These are phyloP conservation scores for Colletotrichum phormii DNA, from an alignment of 2,329 filamentous ascomycete genomes.

Conservation along the genomic window DNA sequence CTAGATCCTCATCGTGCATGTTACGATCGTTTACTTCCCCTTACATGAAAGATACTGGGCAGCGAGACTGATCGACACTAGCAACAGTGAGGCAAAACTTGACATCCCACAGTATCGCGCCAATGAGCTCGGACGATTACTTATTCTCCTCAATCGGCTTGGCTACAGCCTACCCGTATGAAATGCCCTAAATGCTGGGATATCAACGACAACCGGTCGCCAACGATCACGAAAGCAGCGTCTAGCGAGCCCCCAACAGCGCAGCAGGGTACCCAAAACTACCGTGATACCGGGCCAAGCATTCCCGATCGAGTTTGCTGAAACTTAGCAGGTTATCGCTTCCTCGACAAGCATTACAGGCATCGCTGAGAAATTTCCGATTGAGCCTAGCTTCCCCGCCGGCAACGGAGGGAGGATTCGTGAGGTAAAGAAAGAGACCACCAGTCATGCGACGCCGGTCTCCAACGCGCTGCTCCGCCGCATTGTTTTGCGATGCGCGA, in stretches of 20 bases:
- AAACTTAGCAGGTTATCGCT: constrained; percentile 27
- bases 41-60: neutral
- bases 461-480: constrained; percentile 15
- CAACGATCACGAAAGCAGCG: neutral
- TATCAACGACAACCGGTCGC: neutral
- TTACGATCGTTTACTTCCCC: neutral
- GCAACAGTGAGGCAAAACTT: neutral
- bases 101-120: neutral
- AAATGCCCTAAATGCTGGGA: neutral
- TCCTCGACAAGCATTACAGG: constrained; percentile 32
- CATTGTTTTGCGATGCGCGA: constrained; percentile 25
- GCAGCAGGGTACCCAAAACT: constrained; percentile 21
- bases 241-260: neutral
- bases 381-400: constrained; percentile 17
- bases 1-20: neutral
- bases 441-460: constrained; percentile 17
- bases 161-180: neutral
- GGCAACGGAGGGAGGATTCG: neutral
- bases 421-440: neutral
- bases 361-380: constrained; percentile 30
- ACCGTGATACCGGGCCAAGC: constrained; percentile 33
- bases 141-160: neutral
- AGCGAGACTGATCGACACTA: neutral
- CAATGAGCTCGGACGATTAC: neutral
- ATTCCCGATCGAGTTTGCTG: constrained; percentile 32